Evolutionary conservation across 768 basidiomycete species (phyloP), one percentile per base, ranked within the genome.

Genomic region (Boletellus emodensis): DNA sequence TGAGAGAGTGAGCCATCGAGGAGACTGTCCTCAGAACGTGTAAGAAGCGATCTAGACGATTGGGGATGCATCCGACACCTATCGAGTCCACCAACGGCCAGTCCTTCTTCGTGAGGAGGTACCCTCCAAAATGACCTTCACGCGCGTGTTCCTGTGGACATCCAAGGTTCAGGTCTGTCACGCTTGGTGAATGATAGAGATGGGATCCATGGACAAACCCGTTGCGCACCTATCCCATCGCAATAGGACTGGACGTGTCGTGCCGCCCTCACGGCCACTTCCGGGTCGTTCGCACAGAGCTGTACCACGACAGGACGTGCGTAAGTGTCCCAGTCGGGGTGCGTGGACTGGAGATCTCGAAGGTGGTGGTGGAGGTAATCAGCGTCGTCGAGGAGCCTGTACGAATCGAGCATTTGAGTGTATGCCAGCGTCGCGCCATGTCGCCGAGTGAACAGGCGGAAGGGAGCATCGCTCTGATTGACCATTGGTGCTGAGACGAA

Each of bases 401-500:
- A 74, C 10, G 88, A 76, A 40, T 76, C 69, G 34, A 85, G 80
- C 89, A 91, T 91, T 61, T 90, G 87, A 3, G 88, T 86, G 67
- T 86, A 89, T 14, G 81, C 72, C 57, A 83, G 61, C 1, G 86
- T 87, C 24, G 84, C 79, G 17, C 84, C 83, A 65, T 89, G 76
- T 52, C 70, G 72, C 48, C 78, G 75, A 3, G 79, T 78, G 45
- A 90, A 75, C 12, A 78, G 55, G 32, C 88, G 76, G 59, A 89
- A 90, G 1, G 88, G 84, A 0, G 85, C 74, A 57, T 91, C 88
- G 24, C 85, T 87, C 61, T 89, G 87, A 51, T 86, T 83, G 50
- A 90, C 78, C 87, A 89, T 89, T 3, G 86, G 87, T 7, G 87
- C 86, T 7, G 83, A 75, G 46, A 87, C 76, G 49, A 67, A 73